These are phyloP conservation scores for Hemerocallis citrina DNA, from an alignment of 106 monocot species.

Conservation along the genomic window DNA sequence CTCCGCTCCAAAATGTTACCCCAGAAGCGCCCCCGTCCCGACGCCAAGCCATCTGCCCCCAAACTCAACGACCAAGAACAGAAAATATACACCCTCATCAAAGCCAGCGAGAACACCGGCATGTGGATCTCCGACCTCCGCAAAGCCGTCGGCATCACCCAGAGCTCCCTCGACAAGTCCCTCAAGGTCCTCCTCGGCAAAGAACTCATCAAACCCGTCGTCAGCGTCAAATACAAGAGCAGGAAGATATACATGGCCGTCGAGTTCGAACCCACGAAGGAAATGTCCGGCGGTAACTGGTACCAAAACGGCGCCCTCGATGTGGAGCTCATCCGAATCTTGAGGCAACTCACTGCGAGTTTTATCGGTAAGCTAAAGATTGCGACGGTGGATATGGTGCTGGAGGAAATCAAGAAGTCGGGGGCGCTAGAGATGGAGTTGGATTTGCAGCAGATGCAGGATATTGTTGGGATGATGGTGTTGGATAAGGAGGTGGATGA, in stretches of 20 bases:
- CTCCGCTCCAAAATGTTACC: slow-evolving; percentile 1
- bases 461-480: slow-evolving; percentile 42
- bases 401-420: slow-evolving; percentile 21
- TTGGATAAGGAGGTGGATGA: slow-evolving; percentile 61
- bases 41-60: not conserved
- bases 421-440: slow-evolving; percentile 3
- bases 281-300: slow-evolving; percentile 64
- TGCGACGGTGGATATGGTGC: slow-evolving; percentile 30
- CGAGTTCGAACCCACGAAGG: slow-evolving; percentile 49
- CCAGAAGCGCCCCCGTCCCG: slow-evolving; percentile 10
- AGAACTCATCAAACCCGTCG: slow-evolving; percentile 50
- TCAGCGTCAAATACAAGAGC: slow-evolving; percentile 27
- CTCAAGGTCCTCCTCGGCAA: slow-evolving; percentile 35
- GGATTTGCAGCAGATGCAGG: slow-evolving; percentile 30
- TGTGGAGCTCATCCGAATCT: slow-evolving; percentile 25
- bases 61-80: slow-evolving; percentile 15
- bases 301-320: slow-evolving; percentile 52
- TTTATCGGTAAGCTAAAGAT: slow-evolving; percentile 22
- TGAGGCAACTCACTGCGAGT: slow-evolving; percentile 19
- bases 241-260: slow-evolving; percentile 50
- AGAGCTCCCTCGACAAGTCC: slow-evolving; percentile 23
- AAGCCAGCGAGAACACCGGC: slow-evolving; percentile 35
- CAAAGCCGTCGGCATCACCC: slow-evolving; percentile 14
- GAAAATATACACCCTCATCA: slow-evolving; percentile 33
- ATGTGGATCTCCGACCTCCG: slow-evolving; percentile 49